Percentiles rank a stretch among this genome's conserved stretches.
Evolutionary conservation across 768 basidiomycete genomes (phyloP).

Genomic region (Hypsizygus marmoreus): DNA sequence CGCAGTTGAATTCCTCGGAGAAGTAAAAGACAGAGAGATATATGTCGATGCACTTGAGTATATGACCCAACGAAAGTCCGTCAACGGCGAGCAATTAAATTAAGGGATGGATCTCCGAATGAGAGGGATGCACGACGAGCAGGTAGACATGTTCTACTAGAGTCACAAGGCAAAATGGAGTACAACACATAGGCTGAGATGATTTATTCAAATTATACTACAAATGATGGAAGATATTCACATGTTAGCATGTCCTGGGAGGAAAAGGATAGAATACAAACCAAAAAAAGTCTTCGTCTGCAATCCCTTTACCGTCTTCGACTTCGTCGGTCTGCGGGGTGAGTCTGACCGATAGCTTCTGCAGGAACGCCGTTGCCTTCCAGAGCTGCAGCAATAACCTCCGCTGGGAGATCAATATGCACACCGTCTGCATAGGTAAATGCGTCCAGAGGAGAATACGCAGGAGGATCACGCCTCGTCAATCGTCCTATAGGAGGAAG

Average conservation of each 20-base stretch:
- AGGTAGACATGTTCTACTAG: constrained; percentile 13
- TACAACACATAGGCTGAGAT: constrained; percentile 16
- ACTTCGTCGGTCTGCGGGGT: constrained; percentile 54
- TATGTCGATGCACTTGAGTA: too few relatives aligned
- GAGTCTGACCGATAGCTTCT: constrained; percentile 54
- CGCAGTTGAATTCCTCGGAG: too few relatives aligned
- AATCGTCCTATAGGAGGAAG: constrained; percentile 36
- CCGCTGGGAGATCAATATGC: constrained; percentile 91
- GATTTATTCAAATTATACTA: constrained; percentile 14
- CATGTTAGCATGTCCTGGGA: too few relatives aligned
- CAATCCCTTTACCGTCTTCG: constrained; percentile 44
- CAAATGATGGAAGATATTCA: too few relatives aligned
- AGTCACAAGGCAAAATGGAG: constrained; percentile 12
- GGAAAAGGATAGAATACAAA: constrained; percentile 21
- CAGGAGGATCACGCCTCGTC: constrained; percentile 72
- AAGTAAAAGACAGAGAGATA: too few relatives aligned
- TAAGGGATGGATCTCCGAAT: constrained; percentile 8
- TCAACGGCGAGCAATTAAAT: constrained; percentile 13
- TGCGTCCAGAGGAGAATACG: constrained; percentile 89
- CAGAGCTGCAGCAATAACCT: constrained; percentile 86
- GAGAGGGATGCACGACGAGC: too few relatives aligned
- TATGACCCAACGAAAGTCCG: constrained; percentile 5
- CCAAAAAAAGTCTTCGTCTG: constrained; percentile 16
- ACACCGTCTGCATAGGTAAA: constrained; percentile 84
- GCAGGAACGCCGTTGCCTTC: constrained; percentile 72